These are phyloP conservation scores for Polygonum aviculare DNA, from an alignment of 148 eudicot species.

Conservation along the genomic window DNA sequence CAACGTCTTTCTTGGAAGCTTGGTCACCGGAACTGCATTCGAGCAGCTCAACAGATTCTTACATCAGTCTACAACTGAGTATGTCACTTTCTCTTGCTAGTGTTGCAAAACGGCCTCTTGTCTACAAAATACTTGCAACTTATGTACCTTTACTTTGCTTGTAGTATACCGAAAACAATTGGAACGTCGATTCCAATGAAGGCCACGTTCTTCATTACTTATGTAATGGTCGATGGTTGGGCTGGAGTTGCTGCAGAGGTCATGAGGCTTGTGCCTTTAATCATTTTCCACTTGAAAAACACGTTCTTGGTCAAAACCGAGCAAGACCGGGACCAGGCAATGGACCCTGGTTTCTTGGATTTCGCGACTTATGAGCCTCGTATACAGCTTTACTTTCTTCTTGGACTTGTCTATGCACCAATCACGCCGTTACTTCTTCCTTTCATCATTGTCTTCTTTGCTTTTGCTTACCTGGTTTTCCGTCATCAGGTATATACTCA, in stretches of 20 bases:
- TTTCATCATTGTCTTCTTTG: slow-evolving; percentile 58
- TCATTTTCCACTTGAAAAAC: slow-evolving; percentile 45
- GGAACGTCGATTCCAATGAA: slow-evolving; percentile 66
- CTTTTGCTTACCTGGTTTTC: slow-evolving; percentile 47
- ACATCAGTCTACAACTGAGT: slow-evolving; percentile 50
- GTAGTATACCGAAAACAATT: slow-evolving; percentile 51
- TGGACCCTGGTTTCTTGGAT: slow-evolving; percentile 55
- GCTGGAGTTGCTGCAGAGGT: slow-evolving; percentile 60
- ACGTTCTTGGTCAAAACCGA: slow-evolving; percentile 56
- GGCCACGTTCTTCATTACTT: slow-evolving; percentile 63
- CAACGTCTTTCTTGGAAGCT: slow-evolving; percentile 53
- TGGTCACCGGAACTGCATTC: slow-evolving; percentile 49
- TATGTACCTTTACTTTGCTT: not conserved
- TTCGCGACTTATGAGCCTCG: slow-evolving; percentile 50
- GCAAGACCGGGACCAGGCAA: slow-evolving; percentile 48
- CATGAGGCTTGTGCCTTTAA: slow-evolving; percentile 40
- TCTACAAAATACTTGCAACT: not conserved
- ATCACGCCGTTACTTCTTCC: slow-evolving; percentile 56
- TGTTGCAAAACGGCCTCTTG: not conserved
- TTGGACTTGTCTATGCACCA: slow-evolving; percentile 47
- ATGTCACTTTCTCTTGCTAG: slow-evolving; percentile 12
- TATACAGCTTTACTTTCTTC: slow-evolving; percentile 54
- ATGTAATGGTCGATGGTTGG: slow-evolving; percentile 69
- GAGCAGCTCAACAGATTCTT: slow-evolving; percentile 37
- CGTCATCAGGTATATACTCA: slow-evolving; percentile 51